phyloP scores from a whole-genome alignment of 73 alveolate genomes.

The Symbiodinium natans region DNA sequence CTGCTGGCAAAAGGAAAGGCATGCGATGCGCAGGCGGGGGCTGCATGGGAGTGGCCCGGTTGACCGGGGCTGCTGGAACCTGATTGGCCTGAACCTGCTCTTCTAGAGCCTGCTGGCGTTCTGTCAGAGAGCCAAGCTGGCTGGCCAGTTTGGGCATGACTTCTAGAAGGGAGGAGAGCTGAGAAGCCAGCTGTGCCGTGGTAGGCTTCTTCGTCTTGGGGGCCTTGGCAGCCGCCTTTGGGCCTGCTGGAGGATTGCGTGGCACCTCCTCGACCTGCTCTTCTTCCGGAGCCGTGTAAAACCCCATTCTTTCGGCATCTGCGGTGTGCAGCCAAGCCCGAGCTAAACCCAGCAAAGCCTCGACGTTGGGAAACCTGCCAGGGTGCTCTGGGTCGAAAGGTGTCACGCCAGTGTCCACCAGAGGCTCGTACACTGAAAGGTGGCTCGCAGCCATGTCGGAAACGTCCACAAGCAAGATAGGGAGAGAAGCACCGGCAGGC shows the following conservation, averaged over 20 bases:
- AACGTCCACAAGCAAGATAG: too few relatives aligned
- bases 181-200: not conserved
- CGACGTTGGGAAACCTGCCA: not conserved
- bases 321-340: not conserved
- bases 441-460: not conserved
- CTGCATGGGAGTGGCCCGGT: not conserved
- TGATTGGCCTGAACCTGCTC: not conserved
- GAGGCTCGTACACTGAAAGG: not conserved
- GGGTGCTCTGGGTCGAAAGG: not conserved
- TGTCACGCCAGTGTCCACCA: not conserved
- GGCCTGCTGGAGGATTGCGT: not conserved
- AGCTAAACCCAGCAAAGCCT: not conserved
- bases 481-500: too few relatives aligned
- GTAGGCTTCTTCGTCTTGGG: conserved; percentile 20
- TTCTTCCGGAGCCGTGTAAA: not conserved
- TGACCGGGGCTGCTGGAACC: not conserved
- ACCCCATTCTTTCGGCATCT: not conserved
- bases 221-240: not conserved
- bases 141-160: not conserved
- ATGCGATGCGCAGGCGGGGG: not conserved
- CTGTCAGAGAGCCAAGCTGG: not conserved
- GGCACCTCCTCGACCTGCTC: not conserved
- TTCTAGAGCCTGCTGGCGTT: not conserved
- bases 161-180: not conserved
- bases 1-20: not conserved